Conservation (phyloP, 1,284 basidiomycete species). For the Neonothopanus nambi region DNA sequence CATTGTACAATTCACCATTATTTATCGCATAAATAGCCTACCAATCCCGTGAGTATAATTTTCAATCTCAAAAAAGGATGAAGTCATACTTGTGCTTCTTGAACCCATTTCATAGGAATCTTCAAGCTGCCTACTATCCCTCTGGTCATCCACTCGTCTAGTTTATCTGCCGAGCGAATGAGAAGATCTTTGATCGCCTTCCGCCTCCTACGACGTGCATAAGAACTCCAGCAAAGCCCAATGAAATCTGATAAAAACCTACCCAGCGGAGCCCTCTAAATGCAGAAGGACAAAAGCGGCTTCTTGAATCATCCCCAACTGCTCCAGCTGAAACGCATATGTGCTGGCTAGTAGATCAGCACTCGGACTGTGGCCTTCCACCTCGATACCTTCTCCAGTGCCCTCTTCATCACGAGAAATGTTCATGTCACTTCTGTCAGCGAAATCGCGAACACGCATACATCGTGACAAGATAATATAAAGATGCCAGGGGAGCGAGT, state of each 20-base stretch:
- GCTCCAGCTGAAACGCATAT: constrained; percentile 89
- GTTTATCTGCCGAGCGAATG: constrained; percentile 65
- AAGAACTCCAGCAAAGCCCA: constrained; percentile 1
- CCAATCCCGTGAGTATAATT: constrained; percentile 12
- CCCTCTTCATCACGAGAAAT: constrained; percentile 26
- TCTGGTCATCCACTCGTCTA: constrained; percentile 70
- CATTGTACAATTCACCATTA: constrained; percentile 65
- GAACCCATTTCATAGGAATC: constrained; percentile 85
- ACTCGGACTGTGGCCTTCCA: constrained; percentile 71
- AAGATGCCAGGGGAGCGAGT: constrained; percentile 90
- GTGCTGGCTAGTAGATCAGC: constrained; percentile 83
- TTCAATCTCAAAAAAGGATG: constrained; percentile 2
- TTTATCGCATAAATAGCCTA: constrained; percentile 72
- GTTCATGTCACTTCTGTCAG: constrained; percentile 65
- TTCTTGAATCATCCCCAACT: constrained; percentile 79
- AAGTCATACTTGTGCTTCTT: constrained; percentile 79
- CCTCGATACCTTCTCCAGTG: constrained; percentile 40
- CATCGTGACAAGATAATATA: constrained; percentile 87
- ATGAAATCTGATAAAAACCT: constrained; percentile 28
- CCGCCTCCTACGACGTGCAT: constrained; percentile 53
- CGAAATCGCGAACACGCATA: constrained; percentile 82
- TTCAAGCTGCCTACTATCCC: constrained; percentile 78
- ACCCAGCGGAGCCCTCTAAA: constrained; percentile 80
- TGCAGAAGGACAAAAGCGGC: constrained; percentile 91
- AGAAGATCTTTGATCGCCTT: constrained; percentile 84